Evolutionary conservation across 2,329 filamentous ascomycete genomes (phyloP).

Genomic region (Chaetoscypha palmicola): DNA sequence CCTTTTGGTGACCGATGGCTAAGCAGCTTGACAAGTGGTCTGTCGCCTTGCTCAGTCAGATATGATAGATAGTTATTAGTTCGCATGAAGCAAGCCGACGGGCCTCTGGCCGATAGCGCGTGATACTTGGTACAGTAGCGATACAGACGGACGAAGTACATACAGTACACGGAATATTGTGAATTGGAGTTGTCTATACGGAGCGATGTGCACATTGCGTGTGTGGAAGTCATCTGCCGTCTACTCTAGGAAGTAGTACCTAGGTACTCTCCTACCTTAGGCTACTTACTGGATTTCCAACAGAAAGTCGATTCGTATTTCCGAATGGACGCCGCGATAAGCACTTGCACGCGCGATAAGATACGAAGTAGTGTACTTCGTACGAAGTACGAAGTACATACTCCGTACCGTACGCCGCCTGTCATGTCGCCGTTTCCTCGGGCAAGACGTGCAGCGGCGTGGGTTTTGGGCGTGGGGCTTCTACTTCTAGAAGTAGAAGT

Average conservation of each 20-base stretch:
- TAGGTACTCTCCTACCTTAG: background rate
- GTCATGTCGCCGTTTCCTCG: constrained; percentile 13
- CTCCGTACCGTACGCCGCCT: background rate
- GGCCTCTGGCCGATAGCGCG: background rate
- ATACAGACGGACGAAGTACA: too few species aligned
- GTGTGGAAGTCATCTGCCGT: background rate
- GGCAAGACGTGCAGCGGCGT: constrained; percentile 5
- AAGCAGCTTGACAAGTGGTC: background rate
- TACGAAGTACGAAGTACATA: background rate
- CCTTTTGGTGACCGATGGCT: background rate
- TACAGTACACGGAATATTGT: too few species aligned
- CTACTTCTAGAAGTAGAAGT: too few species aligned
- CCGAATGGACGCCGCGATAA: background rate
- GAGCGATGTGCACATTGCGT: background rate
- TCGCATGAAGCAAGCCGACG: background rate
- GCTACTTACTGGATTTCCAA: background rate
- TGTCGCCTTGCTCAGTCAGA: background rate
- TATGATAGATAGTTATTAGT: background rate
- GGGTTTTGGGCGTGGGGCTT: constrained; percentile 6
- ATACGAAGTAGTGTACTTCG: background rate
- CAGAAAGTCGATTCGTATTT: background rate
- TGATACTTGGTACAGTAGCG: background rate
- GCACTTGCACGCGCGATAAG: background rate
- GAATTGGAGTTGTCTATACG: background rate
- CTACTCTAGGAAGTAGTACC: background rate